phyloP scores from a whole-genome alignment of 192 early-diverging fungal species.

The Gryganskiella cystojenkinii region DNA sequence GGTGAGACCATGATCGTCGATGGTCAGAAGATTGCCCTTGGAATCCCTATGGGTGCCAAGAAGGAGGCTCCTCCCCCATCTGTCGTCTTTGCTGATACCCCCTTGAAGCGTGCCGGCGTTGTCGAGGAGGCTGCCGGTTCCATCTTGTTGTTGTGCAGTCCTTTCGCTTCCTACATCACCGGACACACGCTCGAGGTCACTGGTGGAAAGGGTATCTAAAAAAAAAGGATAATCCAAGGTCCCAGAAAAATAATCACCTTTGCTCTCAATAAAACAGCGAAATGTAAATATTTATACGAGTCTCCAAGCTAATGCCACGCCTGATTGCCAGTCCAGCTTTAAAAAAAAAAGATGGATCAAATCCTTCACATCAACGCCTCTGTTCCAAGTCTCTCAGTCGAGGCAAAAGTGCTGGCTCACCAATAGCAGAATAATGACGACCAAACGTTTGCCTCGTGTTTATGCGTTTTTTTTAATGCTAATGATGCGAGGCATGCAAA shows the following conservation, averaged over 20 bases:
- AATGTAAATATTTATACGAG: too few species aligned
- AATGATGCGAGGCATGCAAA: too few species aligned
- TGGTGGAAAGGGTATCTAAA: constrained; percentile 70
- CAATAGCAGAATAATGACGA: too few species aligned
- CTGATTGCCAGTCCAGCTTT: too few species aligned
- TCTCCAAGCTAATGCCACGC: too few species aligned
- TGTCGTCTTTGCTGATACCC: constrained; percentile 59
- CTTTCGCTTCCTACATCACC: constrained; percentile 66
- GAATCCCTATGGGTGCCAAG: constrained; percentile 62
- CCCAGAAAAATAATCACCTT: too few species aligned
- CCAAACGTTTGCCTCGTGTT: neutral
- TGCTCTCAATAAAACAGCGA: too few species aligned
- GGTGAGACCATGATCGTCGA: constrained; percentile 67
- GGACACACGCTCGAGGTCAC: constrained; percentile 72
- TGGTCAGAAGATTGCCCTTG: constrained; percentile 69
- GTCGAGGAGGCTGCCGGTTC: constrained; percentile 73
- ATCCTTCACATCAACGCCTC: too few species aligned
- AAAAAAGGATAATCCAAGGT: too few species aligned
- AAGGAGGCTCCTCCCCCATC: constrained; percentile 47
- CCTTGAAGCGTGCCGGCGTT: constrained; percentile 65
- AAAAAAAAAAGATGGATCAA: too few species aligned
- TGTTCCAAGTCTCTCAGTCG: too few species aligned
- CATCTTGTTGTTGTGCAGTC: constrained; percentile 66
- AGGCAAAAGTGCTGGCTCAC: too few species aligned
- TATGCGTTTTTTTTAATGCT: neutral